Conservation (phyloP, 2,329 filamentous ascomycete genomes). For the Paraphoma sp. region DNA sequence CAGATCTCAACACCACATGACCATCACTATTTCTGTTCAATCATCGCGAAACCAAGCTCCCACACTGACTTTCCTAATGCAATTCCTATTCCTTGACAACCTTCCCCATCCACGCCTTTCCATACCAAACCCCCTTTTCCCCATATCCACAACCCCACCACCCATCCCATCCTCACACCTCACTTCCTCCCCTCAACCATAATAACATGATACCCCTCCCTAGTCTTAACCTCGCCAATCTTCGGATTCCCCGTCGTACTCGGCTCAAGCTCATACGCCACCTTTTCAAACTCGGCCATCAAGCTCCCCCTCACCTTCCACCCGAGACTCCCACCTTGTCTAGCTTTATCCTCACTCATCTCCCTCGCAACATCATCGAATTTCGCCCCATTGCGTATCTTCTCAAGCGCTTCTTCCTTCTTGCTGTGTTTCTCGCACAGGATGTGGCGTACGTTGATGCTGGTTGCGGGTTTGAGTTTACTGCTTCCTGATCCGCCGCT, state of each 20-base stretch:
- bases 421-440: slow-evolving; percentile 79
- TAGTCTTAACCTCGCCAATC: slow-evolving; percentile 74
- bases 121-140: too few species aligned
- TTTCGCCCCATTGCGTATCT: slow-evolving; percentile 70
- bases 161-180: too few species aligned
- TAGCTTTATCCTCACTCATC: slow-evolving; percentile 79
- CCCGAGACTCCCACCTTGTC: slow-evolving; percentile 71
- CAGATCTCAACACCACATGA: too few species aligned
- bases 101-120: too few species aligned
- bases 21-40: too few species aligned
- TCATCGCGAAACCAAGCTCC: too few species aligned
- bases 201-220: slow-evolving; percentile 79
- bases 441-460: slow-evolving; percentile 76
- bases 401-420: slow-evolving; percentile 76
- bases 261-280: slow-evolving; percentile 72
- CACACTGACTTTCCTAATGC: too few species aligned
- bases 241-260: slow-evolving; percentile 71
- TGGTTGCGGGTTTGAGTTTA: slow-evolving; percentile 68
- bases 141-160: too few species aligned
- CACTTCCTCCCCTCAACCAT: slow-evolving; percentile 74
- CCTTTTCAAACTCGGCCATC: slow-evolving; percentile 73
- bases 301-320: slow-evolving; percentile 75
- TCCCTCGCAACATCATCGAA: slow-evolving; percentile 78
- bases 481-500: slow-evolving; percentile 45
- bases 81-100: too few species aligned